Percentiles rank a stretch among this genome's conserved stretches.
phyloP scores from a whole-genome alignment of 371 early-diverging fungal genomes.

The Rhizomucor pusillus region DNA sequence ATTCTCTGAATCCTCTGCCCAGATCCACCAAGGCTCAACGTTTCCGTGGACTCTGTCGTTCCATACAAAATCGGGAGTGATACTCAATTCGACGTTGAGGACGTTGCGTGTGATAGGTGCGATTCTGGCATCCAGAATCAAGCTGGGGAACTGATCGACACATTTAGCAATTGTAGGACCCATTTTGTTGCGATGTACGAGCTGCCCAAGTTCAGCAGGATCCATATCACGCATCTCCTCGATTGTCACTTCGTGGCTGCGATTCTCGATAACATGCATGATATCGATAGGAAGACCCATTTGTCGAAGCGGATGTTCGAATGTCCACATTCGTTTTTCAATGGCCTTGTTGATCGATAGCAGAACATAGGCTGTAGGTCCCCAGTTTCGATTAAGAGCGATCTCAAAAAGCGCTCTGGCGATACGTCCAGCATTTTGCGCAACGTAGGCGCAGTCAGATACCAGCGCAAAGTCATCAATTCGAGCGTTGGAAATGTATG shows the following conservation, averaged over 20 bases:
- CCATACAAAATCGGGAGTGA: constrained; percentile 91
- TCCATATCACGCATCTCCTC: constrained; percentile 88
- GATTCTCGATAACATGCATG: constrained; percentile 69
- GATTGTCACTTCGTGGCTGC: constrained; percentile 51
- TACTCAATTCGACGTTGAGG: constrained; percentile 72
- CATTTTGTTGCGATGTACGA: constrained; percentile 80
- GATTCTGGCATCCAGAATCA: constrained; percentile 76
- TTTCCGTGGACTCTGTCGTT: constrained; percentile 85
- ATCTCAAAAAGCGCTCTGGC: constrained; percentile 96
- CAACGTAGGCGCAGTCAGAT: constrained; percentile 90
- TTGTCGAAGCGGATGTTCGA: constrained; percentile 90
- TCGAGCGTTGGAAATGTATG: constrained; percentile 74
- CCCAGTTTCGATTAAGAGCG: constrained; percentile 88
- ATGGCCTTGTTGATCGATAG: constrained; percentile 87
- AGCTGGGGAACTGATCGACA: constrained; percentile 83
- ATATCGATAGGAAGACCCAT: constrained; percentile 80
- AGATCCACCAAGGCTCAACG: constrained; percentile 92
- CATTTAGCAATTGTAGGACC: constrained; percentile 70
- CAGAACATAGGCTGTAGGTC: constrained; percentile 77
- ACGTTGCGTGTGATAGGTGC: constrained; percentile 93
- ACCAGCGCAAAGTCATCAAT: constrained; percentile 92
- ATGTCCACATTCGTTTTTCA: constrained; percentile 93
- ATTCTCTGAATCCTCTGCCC: constrained; percentile 83
- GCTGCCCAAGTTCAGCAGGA: constrained; percentile 79
- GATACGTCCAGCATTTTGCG: constrained; percentile 91